Base-by-base conservation (phyloP, 345 rosid species). In the Limnanthes douglasii region DNA sequence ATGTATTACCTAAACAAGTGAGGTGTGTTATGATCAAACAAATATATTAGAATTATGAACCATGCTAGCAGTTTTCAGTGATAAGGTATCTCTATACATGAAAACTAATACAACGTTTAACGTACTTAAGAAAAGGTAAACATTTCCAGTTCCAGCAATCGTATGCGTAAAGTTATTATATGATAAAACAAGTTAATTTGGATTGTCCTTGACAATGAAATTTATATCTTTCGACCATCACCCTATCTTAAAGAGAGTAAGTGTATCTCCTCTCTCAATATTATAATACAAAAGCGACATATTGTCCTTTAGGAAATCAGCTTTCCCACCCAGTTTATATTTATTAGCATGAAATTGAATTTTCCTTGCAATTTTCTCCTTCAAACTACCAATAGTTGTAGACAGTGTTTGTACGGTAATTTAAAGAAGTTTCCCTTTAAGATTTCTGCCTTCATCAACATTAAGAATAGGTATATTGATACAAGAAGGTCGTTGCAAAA, bases 321-420 rank as follows among this genome's bases (percentile, higher is more conserved):
- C 74, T 61, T 76, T 76, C 39, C 93, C 93, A 58, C 88, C 79
- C 56, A 84, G 42, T 48, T 84, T 84, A 66, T 84, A 93, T 46
- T 84, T 84, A 64, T 78, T 84, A 33, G 93, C 70, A 15, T 78
- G 76, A 45, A 79, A 75, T 46, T 78, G 95, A 40, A 65, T 75
- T 50, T 73, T 81, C 48, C 84, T 93, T 0, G 93, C 93, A 43
- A 84, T 79, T 64, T 84, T 84, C 69, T 84, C 95, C 57, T 84
- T 84, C 68, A 84, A 63, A 60, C 93, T 84, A 43, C 73, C 70
- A 35, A 85, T 69, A 3, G 70, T 76, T 57, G 79, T 93, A 1
- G 82, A 75, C 27, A 79, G 38, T 0, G 93, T 53, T 59, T 75
- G 88, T 51, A 84, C 65, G 7, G 65, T 53, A 26, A 84, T 73